Evolutionary conservation across 2,329 filamentous ascomycete genomes (phyloP), one percentile per base, ranked within the genome.

Genomic region (Claviceps arundinis): DNA sequence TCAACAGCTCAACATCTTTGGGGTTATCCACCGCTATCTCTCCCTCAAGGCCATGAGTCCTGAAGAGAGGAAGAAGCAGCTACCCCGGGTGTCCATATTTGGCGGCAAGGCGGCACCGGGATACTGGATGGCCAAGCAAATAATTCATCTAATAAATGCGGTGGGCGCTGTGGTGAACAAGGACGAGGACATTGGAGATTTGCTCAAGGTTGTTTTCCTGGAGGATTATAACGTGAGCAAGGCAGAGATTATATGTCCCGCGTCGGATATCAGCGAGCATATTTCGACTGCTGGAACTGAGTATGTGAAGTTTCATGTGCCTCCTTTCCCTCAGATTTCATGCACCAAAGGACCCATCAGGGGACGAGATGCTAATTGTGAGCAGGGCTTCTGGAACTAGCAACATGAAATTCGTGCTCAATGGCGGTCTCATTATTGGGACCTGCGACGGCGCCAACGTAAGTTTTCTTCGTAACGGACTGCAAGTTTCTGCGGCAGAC

Each of bases 51-150:
- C 80, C 38, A 82, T 95, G 85, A 81, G 77, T 24, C 75, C 87
- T 0, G 87, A 89, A 61, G 85, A 95, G 65, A 81, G 84, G 59
- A 91, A 94, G 77, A 93, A 93, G 72, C 77, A 87, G 55, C 80
- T 84, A 45, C 89, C 90, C 16, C 85, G 91, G 50, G 93, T 97
- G 9, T 93, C 87, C 53, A 94, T 98, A 68, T 97, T 98, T 65
- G 93, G 93, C 64, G 93, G 93, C 61, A 98, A 98, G 73, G 93
- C 93, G 26, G 93, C 93, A 2, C 93, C 93, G 0, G 93, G 93
- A 16, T 98, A 98, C 75, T 98, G 93, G 93, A 98, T 97, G 93
- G 93, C 93, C 40, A 98, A 98, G 80, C 94, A 93, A 42, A 89
- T 96, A 59, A 98, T 98, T 61, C 91, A 97, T 65, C 79, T 98